phyloP scores from a whole-genome alignment of 371 early-diverging fungal genomes.

The Zychaea mexicana region DNA sequence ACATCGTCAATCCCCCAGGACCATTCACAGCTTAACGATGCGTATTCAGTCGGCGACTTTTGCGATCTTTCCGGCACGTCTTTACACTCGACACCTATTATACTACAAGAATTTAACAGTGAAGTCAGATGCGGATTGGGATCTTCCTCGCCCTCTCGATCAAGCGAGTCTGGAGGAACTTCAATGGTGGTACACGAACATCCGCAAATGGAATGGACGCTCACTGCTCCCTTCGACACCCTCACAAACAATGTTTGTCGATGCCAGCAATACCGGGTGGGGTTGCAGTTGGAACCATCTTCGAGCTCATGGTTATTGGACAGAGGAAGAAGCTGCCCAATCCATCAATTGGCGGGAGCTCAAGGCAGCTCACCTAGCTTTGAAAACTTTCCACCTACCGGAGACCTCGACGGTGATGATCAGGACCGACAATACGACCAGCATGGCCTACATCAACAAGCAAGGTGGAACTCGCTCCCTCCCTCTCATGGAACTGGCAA shows the following conservation, averaged over 20 bases:
- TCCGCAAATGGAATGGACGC: conserved; percentile 9
- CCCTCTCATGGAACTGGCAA: conserved; percentile 21
- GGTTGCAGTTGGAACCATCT: conserved; percentile 2
- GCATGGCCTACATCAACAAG: conserved; percentile 30
- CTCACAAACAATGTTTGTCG: conserved; percentile 10
- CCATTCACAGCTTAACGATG: conserved; percentile 19
- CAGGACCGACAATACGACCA: conserved; percentile 32
- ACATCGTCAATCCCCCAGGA: conserved; percentile 2
- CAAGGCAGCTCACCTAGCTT: conserved; percentile 15
- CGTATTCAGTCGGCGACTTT: conserved; percentile 23
- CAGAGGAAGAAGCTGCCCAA: neutral
- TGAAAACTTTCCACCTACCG: conserved; percentile 11
- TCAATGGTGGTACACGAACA: conserved; percentile 12
- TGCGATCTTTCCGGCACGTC: conserved; percentile 25
- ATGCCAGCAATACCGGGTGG: conserved; percentile 27
- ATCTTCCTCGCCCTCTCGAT: neutral
- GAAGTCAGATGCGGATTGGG: neutral
- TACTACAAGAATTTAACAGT: conserved; percentile 1
- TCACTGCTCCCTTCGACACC: conserved; percentile 10
- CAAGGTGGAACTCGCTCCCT: conserved; percentile 31
- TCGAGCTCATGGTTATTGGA: neutral
- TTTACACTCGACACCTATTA: conserved; percentile 4
- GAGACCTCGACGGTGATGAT: conserved; percentile 15
- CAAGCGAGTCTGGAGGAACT: conserved; percentile 10
- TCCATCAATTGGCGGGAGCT: conserved; percentile 28